These are phyloP conservation scores for Ceratorhiza oryzae-sativae DNA, from an alignment of 1,284 basidiomycete species.

Conservation along the genomic window DNA sequence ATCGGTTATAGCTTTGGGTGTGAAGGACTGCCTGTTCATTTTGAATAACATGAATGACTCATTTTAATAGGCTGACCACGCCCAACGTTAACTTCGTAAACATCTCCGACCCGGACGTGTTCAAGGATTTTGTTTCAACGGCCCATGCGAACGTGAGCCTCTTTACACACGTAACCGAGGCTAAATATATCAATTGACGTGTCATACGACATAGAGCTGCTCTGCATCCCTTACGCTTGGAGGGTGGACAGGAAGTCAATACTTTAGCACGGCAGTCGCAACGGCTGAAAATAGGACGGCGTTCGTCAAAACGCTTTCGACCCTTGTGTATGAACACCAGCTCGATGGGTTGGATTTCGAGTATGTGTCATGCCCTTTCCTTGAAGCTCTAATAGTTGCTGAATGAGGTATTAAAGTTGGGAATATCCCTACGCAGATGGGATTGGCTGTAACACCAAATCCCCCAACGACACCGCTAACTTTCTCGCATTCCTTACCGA, in stretches of 20 bases:
- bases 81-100: conserved; percentile 31
- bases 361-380: conserved; percentile 13
- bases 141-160: conserved; percentile 39
- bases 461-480: conserved; percentile 53
- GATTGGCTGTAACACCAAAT: conserved; percentile 52
- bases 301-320: conserved; percentile 54
- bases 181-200: background rate
- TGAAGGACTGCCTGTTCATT: background rate
- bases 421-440: conserved; percentile 56
- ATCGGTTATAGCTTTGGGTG: conserved; percentile 39
- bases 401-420: conserved; percentile 51
- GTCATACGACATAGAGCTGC: conserved; percentile 29
- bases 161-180: background rate
- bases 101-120: conserved; percentile 33
- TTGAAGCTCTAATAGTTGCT: background rate
- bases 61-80: conserved; percentile 1
- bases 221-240: conserved; percentile 38
- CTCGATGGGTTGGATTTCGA: conserved; percentile 58
- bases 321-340: conserved; percentile 53
- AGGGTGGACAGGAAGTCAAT: conserved; percentile 37
- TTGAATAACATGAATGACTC: background rate
- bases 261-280: conserved; percentile 56
- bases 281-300: conserved; percentile 47
- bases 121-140: conserved; percentile 40
- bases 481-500: conserved; percentile 54